Conservation (phyloP, 768 basidiomycete genomes). For the Tulasnella calospora region DNA sequence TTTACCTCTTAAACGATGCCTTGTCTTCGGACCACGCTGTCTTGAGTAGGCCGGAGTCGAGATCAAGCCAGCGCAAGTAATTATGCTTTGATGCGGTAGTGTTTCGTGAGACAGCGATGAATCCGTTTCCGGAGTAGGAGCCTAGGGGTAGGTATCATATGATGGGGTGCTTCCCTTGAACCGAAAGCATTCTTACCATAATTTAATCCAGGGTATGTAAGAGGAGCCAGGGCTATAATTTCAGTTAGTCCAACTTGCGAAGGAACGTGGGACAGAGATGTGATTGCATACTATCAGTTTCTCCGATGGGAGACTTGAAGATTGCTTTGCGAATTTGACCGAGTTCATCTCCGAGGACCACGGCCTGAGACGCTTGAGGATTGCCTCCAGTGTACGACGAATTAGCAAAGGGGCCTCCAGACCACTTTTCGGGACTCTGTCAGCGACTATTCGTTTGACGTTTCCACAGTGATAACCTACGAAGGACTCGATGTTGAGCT, state of each 20-base stretch:
- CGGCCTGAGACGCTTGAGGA: constrained; percentile 45
- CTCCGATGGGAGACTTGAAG: constrained; percentile 8
- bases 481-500: constrained; percentile 69
- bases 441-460: not conserved
- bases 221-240: constrained; percentile 4
- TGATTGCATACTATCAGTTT: constrained; percentile 8
- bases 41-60: constrained; percentile 55
- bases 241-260: not conserved
- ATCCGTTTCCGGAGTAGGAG: constrained; percentile 63
- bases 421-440: not conserved
- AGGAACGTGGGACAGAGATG: not conserved
- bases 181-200: not conserved
- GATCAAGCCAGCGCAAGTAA: constrained; percentile 64
- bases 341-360: constrained; percentile 2
- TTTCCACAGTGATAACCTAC: constrained; percentile 45
- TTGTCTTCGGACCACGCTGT: constrained; percentile 57
- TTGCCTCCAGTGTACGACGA: constrained; percentile 66
- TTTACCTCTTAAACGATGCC: constrained; percentile 45
- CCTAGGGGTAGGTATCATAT: constrained; percentile 41
- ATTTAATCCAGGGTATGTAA: constrained; percentile 19
- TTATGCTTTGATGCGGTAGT: constrained; percentile 37
- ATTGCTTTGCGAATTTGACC: not conserved
- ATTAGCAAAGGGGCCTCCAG: constrained; percentile 18
- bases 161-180: not conserved
- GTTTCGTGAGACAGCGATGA: constrained; percentile 51